Evolutionary conservation across 78 protist genomes (phyloP).

Genomic region (Guillardia theta): DNA sequence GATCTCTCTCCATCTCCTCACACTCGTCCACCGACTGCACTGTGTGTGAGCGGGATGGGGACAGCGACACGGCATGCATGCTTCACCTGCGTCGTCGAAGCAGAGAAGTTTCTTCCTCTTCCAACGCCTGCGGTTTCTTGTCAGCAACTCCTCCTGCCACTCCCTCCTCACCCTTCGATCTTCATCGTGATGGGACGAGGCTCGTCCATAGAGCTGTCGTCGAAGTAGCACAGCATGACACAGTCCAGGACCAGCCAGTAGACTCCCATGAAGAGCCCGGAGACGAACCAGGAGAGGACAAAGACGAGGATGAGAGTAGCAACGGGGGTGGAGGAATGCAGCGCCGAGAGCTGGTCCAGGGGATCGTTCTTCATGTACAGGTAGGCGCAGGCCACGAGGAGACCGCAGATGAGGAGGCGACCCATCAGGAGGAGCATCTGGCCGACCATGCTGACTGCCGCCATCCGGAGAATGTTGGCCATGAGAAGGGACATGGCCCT

Average conservation of each 20-base stretch:
- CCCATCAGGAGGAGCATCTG: conserved; percentile 53
- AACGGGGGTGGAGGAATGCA: background rate
- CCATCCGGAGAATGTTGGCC: conserved; percentile 70
- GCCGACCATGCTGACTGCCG: conserved; percentile 63
- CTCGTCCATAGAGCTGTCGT: background rate
- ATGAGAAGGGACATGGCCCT: conserved; percentile 66
- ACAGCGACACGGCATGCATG: too few species aligned
- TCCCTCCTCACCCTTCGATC: too few species aligned
- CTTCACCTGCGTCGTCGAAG: too few species aligned
- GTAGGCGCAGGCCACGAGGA: background rate
- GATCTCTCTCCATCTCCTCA: too few species aligned
- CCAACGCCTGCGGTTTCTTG: too few species aligned
- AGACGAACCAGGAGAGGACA: background rate
- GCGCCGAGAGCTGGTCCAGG: background rate
- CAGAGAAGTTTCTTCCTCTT: too few species aligned
- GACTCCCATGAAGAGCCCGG: background rate
- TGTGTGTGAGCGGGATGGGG: too few species aligned
- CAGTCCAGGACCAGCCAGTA: conserved; percentile 36
- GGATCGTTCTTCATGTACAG: background rate
- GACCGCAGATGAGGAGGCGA: conserved; percentile 40
- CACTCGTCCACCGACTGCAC: too few species aligned
- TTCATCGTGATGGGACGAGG: background rate
- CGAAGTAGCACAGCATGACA: conserved; percentile 32
- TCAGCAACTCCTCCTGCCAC: too few species aligned
- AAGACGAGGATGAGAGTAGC: background rate